Evolutionary conservation across 2,329 filamentous ascomycete species (phyloP), one percentile per base, ranked within the genome.

Genomic region (Fusarium foetens): DNA sequence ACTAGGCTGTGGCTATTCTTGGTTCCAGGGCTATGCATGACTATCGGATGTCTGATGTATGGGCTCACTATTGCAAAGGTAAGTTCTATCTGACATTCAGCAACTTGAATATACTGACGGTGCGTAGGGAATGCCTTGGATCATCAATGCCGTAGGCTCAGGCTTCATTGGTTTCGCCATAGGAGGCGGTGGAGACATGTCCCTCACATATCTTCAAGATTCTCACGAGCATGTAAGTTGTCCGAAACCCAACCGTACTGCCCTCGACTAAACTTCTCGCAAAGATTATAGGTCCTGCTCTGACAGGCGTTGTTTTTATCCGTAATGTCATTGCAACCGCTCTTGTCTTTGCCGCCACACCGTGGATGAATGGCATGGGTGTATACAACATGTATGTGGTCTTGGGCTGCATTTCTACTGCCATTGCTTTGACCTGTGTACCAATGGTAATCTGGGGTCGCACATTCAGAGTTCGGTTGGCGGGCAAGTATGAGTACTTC

Each of bases 131-230:
- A 73, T 73, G 71, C 70, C 70, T 4, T 73, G 70, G 71, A 73
- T 66, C 8, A 68, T 71, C 8, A 73, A 73, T 21, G 71, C 71
- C 3, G 43, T 73, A 5, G 71, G 71, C 8, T 55, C 71, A 8
- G 71, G 55, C 1, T 73, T 73, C 8, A 73, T 73, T 5, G 70
- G 70, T 2, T 73, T 74, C n/a, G 43, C 71, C 8, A 69, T 74
- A 3, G 71, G 71, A 41, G 68, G 71, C 11, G 58, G 67, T 1
- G 70, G 71, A 3, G 71, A 74, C 6, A 74, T 74, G 41, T 59
- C 67, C 1, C 58, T 74, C 12, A 74, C 71, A 31, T 74, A 66
- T 8, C 58, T 74, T 1, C 71, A 74, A 52, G 71, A 73, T 31
- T 73, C 71, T 4, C 73, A 74, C 12, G 61, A 73, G 27, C 58